Percentiles rank a stretch among this genome's conserved stretches.
Evolutionary conservation across 345 rosid genomes (phyloP).

Genomic region (Clausena lansium): DNA sequence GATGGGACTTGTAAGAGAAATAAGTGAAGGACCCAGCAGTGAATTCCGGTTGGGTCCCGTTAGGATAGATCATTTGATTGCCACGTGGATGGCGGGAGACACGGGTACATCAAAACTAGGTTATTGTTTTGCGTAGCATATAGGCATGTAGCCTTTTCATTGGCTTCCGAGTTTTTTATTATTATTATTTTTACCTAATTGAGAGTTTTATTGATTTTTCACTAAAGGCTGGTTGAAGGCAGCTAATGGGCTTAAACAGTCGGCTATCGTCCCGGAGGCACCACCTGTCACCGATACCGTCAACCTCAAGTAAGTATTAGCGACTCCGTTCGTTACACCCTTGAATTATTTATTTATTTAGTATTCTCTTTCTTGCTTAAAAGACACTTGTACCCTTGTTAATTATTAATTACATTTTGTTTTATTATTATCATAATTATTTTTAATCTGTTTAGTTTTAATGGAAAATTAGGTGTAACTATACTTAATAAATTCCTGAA

Average conservation of each 20-base stretch:
- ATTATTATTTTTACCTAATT: background rate
- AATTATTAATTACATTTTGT: background rate
- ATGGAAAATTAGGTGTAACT: too few species aligned
- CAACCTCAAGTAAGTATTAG: slow-evolving; percentile 49
- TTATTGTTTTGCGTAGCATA: background rate
- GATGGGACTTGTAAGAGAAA: background rate
- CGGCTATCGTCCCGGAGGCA: slow-evolving; percentile 17
- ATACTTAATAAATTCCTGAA: too few species aligned
- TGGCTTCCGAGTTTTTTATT: background rate
- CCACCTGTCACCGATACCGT: slow-evolving; percentile 32
- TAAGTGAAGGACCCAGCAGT: background rate
- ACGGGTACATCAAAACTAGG: background rate
- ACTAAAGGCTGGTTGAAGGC: slow-evolving; percentile 48
- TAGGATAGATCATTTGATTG: background rate
- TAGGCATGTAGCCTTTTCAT: background rate
- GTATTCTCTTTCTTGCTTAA: background rate
- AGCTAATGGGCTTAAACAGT: slow-evolving; percentile 20
- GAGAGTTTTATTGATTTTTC: background rate
- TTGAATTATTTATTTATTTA: background rate
- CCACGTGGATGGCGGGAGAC: slow-evolving; percentile 35
- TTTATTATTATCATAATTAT: too few species aligned
- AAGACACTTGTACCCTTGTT: slow-evolving; percentile 1
- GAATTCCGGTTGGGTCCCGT: slow-evolving; percentile 10
- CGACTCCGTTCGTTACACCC: background rate
- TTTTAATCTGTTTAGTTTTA: too few species aligned